Evolutionary conservation across 2,329 filamentous ascomycete species (phyloP), one percentile per base, ranked within the genome.

Genomic region (Raffaelea ambrosiae): DNA sequence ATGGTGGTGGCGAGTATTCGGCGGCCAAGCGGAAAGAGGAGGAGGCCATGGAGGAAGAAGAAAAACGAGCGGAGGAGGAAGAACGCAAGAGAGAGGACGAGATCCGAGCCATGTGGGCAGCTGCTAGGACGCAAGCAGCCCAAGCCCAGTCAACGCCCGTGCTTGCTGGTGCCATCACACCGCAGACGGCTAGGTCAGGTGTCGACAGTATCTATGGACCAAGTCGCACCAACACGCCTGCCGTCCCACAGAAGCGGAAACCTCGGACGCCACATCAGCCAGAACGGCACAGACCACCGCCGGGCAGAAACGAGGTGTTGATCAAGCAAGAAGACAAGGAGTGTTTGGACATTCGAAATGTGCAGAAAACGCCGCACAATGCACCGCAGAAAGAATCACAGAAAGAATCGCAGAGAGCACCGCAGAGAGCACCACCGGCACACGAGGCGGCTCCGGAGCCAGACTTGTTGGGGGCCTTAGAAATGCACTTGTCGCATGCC

Each of bases 101-200:
- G 40, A 61, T 61, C 19, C 60, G 56, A 13, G 58, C 57, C n/a
- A 63, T 62, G 60, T 62, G 61, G 61, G 59, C 59, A 19, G 57
- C 60, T 21, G 57, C 61, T 19, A 57, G 59, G 26, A 51, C 38
- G 16, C 57, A 58, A 13, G 45, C 57, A 10, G 57, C 59, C 2
- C 56, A 58, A 4, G 41, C 57, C 47, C 52, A 59, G 55, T 65
- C 51, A 50, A 60, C 51, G 44, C 56, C 13, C 26, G 26, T 29
- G 26, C 7, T 54, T 42, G 47, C 48, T 19, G 16, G 31, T 26
- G 16, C 35, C 35, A 19, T 8, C 35, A 38, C 44, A 29, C 26
- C 26, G 26, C 26, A 7, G 26, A 29, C 26, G 7, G 26, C 26
- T 13, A 13, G 7, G 26, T 7, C 26, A n/a, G n/a, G n/a, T n/a